These are phyloP conservation scores for Phaeosphaeriaceae sp. DNA, from an alignment of 2,329 filamentous ascomycete genomes.

Conservation along the genomic window DNA sequence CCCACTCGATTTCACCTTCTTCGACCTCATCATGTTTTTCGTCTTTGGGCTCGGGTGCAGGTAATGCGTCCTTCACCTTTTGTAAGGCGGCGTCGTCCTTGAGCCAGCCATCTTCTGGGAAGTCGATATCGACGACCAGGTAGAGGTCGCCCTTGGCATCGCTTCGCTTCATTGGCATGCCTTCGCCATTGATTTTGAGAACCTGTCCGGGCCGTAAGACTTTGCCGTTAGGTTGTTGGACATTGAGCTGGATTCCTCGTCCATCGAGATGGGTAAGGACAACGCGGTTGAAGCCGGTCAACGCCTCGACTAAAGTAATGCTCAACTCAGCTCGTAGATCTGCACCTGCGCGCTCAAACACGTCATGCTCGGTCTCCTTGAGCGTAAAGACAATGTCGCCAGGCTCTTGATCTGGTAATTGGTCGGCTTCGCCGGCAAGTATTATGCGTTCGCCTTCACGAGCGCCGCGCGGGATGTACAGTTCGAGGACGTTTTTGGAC, in stretches of 20 bases:
- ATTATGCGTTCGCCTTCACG: slow-evolving; percentile 85
- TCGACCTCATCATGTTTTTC: slow-evolving; percentile 75
- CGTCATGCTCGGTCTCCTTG: slow-evolving; percentile 78
- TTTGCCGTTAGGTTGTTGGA: slow-evolving; percentile 73
- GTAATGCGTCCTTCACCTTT: slow-evolving; percentile 76
- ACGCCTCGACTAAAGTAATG: slow-evolving; percentile 80
- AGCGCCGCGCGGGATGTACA: slow-evolving; percentile 89
- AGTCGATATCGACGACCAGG: slow-evolving; percentile 82
- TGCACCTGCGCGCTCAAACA: slow-evolving; percentile 81
- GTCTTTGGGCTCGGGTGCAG: slow-evolving; percentile 60
- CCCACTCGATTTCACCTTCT: slow-evolving; percentile 84
- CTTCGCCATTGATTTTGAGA: slow-evolving; percentile 85
- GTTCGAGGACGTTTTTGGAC: slow-evolving; percentile 92
- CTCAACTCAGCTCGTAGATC: slow-evolving; percentile 84
- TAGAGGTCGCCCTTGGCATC: slow-evolving; percentile 88
- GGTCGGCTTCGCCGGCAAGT: slow-evolving; percentile 91
- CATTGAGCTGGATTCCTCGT: slow-evolving; percentile 81
- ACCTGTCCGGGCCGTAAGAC: slow-evolving; percentile 83
- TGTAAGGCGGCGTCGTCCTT: slow-evolving; percentile 71
- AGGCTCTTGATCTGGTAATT: slow-evolving; percentile 84
- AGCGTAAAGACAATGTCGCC: slow-evolving; percentile 93
- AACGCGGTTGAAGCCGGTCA: slow-evolving; percentile 88
- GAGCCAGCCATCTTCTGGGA: slow-evolving; percentile 87
- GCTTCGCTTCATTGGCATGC: slow-evolving; percentile 90
- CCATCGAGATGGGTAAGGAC: slow-evolving; percentile 94